Evolutionary conservation across 2,329 filamentous ascomycete genomes (phyloP).

Genomic region (Xylariaceae sp.): DNA sequence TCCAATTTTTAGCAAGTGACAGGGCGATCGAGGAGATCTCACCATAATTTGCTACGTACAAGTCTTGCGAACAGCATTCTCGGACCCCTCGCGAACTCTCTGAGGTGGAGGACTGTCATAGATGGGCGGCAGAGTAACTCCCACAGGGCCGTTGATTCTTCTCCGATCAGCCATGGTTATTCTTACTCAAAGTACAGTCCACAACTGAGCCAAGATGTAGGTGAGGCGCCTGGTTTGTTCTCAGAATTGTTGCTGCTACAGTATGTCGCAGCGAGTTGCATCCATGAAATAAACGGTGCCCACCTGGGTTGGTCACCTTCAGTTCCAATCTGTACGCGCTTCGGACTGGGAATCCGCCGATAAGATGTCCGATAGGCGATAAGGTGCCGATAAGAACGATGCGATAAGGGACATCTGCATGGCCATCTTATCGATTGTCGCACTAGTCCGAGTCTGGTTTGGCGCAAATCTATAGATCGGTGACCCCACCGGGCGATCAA

Average conservation of each 20-base stretch:
- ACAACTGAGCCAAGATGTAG: not conserved
- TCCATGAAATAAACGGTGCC: constrained; percentile 12
- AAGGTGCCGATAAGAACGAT: not conserved
- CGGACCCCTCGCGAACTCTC: constrained; percentile 44
- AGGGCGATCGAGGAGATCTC: constrained; percentile 1
- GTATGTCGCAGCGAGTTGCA: not conserved
- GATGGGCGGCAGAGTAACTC: constrained; percentile 68
- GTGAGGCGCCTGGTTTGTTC: not conserved
- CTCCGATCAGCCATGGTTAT: constrained; percentile 70
- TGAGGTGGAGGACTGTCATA: constrained; percentile 47
- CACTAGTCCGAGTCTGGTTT: not conserved
- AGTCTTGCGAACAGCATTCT: constrained; percentile 74
- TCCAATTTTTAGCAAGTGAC: constrained; percentile 7
- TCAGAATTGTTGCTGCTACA: constrained; percentile 4
- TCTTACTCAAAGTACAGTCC: not conserved
- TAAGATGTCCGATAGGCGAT: not conserved
- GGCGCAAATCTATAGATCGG: not conserved
- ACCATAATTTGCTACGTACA: constrained; percentile 53
- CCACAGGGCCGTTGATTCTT: constrained; percentile 81
- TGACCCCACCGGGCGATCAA: not conserved
- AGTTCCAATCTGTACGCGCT: not conserved
- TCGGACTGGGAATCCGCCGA: not conserved
- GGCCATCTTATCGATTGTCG: constrained; percentile 17
- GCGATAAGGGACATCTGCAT: not conserved
- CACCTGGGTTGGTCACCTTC: not conserved